Evolutionary conservation across 2,329 filamentous ascomycete species (phyloP).

Genomic region (Microdochium bolleyi): DNA sequence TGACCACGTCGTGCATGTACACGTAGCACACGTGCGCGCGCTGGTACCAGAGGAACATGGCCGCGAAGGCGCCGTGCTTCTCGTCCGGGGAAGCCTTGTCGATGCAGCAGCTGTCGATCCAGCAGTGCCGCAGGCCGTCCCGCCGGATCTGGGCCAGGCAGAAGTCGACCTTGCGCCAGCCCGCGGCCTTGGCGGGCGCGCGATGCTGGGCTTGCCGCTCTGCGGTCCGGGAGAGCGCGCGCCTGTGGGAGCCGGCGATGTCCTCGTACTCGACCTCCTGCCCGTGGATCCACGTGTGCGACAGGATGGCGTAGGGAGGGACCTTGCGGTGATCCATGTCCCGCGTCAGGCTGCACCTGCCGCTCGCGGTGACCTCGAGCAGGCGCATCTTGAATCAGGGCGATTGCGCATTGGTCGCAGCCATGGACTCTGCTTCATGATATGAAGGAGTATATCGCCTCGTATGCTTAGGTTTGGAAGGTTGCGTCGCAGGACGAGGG

Average conservation of each 20-base stretch:
- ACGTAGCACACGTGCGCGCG: background rate
- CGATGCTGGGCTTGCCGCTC: background rate
- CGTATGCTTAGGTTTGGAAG: no score
- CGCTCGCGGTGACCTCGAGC: background rate
- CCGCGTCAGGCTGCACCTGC: background rate
- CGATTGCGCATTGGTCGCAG: background rate
- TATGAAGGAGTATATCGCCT: no score
- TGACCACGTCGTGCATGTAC: background rate
- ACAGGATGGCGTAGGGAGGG: slow-evolving; percentile 17
- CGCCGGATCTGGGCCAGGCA: background rate
- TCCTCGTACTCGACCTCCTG: slow-evolving; percentile 15
- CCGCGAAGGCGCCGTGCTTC: background rate
- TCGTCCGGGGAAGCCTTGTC: background rate
- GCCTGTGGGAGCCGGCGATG: slow-evolving; percentile 2
- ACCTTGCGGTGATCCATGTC: slow-evolving; percentile 1
- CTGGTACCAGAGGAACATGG: slow-evolving; percentile 1
- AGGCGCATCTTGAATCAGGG: background rate
- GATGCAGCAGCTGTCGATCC: slow-evolving; percentile 1
- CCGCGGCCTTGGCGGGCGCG: background rate
- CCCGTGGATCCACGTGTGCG: slow-evolving; percentile 16
- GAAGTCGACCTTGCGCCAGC: background rate
- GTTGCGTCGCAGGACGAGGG: no score
- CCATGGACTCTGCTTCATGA: no score
- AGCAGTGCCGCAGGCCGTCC: background rate
- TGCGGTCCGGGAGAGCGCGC: background rate